These are phyloP conservation scores for Prunus padus DNA, from an alignment of 306 rosid species.

Conservation along the genomic window DNA sequence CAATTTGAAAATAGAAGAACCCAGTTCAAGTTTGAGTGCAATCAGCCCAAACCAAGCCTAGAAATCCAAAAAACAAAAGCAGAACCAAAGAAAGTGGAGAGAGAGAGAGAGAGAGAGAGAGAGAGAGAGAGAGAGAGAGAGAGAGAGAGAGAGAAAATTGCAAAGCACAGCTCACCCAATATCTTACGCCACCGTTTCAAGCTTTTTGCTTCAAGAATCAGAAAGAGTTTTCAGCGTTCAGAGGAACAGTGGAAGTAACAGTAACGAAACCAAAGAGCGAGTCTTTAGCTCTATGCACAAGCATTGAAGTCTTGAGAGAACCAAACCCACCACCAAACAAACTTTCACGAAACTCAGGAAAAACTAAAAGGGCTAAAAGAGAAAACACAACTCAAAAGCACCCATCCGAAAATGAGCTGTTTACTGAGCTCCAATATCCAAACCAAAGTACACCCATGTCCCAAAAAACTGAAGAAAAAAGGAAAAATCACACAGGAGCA, in stretches of 20 bases:
- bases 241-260: slow-evolving; percentile 17
- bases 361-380: slow-evolving; percentile 29
- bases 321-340: slow-evolving; percentile 29
- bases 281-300: slow-evolving; percentile 24
- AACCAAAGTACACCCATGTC: slow-evolving; percentile 16
- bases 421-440: slow-evolving; percentile 18
- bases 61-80: slow-evolving; percentile 23
- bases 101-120: slow-evolving; percentile 10
- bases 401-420: slow-evolving; percentile 5
- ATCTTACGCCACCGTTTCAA: slow-evolving; percentile 20
- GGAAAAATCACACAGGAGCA: slow-evolving; percentile 8
- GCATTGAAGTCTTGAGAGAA: slow-evolving; percentile 18
- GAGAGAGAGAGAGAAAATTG: slow-evolving; percentile 12
- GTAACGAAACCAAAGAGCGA: slow-evolving; percentile 30
- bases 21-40: slow-evolving; percentile 25
- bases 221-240: slow-evolving; percentile 16
- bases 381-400: slow-evolving; percentile 8
- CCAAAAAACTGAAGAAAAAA: neutral
- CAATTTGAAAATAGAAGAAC: slow-evolving; percentile 9
- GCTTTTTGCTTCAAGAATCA: slow-evolving; percentile 20
- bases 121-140: slow-evolving; percentile 6
- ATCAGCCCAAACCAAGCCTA: slow-evolving; percentile 24
- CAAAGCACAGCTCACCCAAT: slow-evolving; percentile 23
- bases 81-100: neutral
- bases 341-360: slow-evolving; percentile 25